phyloP scores from a whole-genome alignment of 1,139 yeast genomes.

The Hanseniaspora uvarum region DNA sequence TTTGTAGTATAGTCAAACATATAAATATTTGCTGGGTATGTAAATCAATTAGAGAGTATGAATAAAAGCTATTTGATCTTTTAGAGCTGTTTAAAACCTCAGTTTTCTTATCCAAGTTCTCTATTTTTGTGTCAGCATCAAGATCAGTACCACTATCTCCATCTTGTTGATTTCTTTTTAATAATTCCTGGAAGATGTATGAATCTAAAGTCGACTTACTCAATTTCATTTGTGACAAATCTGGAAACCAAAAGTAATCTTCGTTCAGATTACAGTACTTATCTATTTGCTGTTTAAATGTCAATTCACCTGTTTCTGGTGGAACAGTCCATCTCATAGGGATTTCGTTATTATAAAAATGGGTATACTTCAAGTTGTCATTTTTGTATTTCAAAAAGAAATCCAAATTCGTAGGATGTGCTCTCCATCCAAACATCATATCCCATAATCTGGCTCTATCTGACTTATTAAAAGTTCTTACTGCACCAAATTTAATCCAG shows the following conservation, averaged over 20 bases:
- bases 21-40: conserved; percentile 70
- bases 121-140: conserved; percentile 20
- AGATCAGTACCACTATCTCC: neutral
- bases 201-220: conserved; percentile 27
- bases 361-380: conserved; percentile 26
- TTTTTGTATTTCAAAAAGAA: conserved; percentile 32
- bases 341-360: conserved; percentile 24
- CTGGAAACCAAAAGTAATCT: conserved; percentile 33
- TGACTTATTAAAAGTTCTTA: conserved; percentile 69
- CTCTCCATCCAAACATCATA: conserved; percentile 68
- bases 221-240: conserved; percentile 26
- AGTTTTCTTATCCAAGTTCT: conserved; percentile 18
- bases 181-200: conserved; percentile 27
- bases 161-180: conserved; percentile 23
- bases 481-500: conserved; percentile 93
- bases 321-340: conserved; percentile 15
- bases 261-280: conserved; percentile 21
- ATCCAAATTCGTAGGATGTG: conserved; percentile 30
- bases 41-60: conserved; percentile 62
- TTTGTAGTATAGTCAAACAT: conserved; percentile 67
- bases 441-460: conserved; percentile 92
- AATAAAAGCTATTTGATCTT: conserved; percentile 28
- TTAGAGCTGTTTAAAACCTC: conserved; percentile 6
- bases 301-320: conserved; percentile 17
- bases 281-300: conserved; percentile 20